Evolutionary conservation across 805 yeast genomes (phyloP).

Genomic region (Teunomyces gatunensis): DNA sequence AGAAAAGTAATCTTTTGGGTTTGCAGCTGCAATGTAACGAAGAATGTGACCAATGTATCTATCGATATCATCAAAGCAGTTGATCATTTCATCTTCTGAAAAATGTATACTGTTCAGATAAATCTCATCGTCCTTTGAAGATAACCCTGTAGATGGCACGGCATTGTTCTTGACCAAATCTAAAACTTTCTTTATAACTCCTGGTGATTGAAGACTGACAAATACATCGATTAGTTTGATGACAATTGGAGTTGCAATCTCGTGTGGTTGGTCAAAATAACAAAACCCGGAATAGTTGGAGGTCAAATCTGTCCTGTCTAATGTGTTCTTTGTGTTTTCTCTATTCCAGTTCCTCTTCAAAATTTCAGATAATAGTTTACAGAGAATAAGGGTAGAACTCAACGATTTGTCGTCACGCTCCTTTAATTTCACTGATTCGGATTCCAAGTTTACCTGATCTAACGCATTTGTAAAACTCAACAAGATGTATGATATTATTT

Average conservation of each 20-base stretch:
- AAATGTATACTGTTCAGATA: background rate
- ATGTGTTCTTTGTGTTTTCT: conserved; percentile 10
- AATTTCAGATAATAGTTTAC: conserved; percentile 29
- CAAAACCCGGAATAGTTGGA: conserved; percentile 25
- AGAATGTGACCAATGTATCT: conserved; percentile 27
- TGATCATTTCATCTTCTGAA: conserved; percentile 4
- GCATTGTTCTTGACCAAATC: conserved; percentile 16
- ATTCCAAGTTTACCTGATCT: conserved; percentile 23
- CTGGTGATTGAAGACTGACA: conserved; percentile 28
- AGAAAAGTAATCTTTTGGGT: conserved; percentile 30
- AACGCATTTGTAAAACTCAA: conserved; percentile 21
- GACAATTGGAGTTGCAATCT: conserved; percentile 18
- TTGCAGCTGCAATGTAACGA: conserved; percentile 36
- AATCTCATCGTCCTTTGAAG: conserved; percentile 2
- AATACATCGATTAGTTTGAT: conserved; percentile 26
- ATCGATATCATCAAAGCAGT: conserved; percentile 30
- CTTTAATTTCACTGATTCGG: conserved; percentile 17
- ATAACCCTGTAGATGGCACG: background rate
- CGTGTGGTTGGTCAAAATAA: conserved; percentile 28
- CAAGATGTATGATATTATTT: conserved; percentile 20
- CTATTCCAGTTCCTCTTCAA: conserved; percentile 30
- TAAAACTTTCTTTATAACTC: conserved; percentile 26
- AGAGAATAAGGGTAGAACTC: conserved; percentile 30
- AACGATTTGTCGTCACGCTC: conserved; percentile 31
- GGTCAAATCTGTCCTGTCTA: conserved; percentile 9